These are phyloP conservation scores for Terana coerulea DNA, from an alignment of 768 basidiomycete genomes.

Conservation along the genomic window DNA sequence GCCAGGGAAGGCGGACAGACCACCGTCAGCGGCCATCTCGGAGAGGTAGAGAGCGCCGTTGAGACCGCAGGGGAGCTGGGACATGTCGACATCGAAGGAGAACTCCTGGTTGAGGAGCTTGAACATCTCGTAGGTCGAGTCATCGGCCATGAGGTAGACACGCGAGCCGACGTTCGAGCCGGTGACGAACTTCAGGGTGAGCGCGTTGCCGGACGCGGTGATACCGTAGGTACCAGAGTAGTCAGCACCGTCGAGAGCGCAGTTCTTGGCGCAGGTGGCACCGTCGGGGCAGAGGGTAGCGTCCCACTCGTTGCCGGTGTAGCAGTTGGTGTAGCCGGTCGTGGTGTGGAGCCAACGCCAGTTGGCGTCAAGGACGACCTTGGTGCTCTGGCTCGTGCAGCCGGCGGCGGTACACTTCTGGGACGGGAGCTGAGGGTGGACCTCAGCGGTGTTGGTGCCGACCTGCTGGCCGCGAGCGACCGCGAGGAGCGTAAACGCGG, in stretches of 20 bases:
- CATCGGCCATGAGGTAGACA: constrained; percentile 45
- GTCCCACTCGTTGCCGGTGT: constrained; percentile 34
- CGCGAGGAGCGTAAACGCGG: constrained; percentile 28
- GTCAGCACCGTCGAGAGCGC: constrained; percentile 32
- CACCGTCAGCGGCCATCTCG: constrained; percentile 54
- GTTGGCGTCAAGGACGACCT: constrained; percentile 42
- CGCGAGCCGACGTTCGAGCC: constrained; percentile 24
- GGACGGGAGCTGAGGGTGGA: constrained; percentile 42
- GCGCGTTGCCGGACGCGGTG: constrained; percentile 40
- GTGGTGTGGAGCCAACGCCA: constrained; percentile 39
- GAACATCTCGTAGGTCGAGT: constrained; percentile 41
- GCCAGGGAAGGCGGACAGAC: constrained; percentile 37
- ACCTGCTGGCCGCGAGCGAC: constrained; percentile 46
- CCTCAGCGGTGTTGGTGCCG: constrained; percentile 45
- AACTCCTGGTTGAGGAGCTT: constrained; percentile 50
- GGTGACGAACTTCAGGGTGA: constrained; percentile 49
- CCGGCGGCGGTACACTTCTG: constrained; percentile 44
- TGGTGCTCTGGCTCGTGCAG: constrained; percentile 28
- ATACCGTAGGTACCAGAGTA: constrained; percentile 48
- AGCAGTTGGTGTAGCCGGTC: constrained; percentile 31
- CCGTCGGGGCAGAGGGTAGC: constrained; percentile 29
- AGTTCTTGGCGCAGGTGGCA: constrained; percentile 29
- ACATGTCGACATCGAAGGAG: constrained; percentile 54
- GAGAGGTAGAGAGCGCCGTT: constrained; percentile 57
- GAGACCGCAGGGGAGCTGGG: constrained; percentile 50